A percentile compares a stretch with the other conserved stretches of the same genome.
These are phyloP conservation scores for Emmonsiellopsis sp. DNA, from an alignment of 2,329 filamentous ascomycete genomes.

Conservation along the genomic window DNA sequence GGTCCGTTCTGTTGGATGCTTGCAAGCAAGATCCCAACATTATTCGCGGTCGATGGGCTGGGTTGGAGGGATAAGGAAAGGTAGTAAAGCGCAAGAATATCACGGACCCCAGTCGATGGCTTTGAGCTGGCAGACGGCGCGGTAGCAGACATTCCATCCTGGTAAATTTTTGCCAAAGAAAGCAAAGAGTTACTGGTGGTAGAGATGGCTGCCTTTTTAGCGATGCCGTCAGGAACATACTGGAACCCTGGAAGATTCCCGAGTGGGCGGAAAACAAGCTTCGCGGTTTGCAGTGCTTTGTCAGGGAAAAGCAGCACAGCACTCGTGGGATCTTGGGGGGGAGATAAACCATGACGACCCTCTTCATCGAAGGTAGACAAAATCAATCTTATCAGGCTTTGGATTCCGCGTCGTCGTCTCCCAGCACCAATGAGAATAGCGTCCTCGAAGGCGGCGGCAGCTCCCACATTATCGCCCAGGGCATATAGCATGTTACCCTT, in stretches of 20 bases:
- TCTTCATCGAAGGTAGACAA: constrained; percentile 56
- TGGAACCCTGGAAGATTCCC: constrained; percentile 73
- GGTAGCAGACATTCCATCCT: constrained; percentile 82
- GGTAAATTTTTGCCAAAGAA: constrained; percentile 93
- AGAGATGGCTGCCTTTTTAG: constrained; percentile 71
- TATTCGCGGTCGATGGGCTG: constrained; percentile 95
- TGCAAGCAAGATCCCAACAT: constrained; percentile 93
- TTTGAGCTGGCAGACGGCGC: constrained; percentile 47
- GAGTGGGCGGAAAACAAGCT: constrained; percentile 66
- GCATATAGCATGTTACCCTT: constrained; percentile 98
- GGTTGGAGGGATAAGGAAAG: constrained; percentile 88
- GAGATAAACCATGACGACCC: constrained; percentile 24
- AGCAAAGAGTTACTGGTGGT: constrained; percentile 93
- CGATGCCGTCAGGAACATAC: constrained; percentile 59
- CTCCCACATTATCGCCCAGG: constrained; percentile 68
- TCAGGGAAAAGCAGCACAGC: constrained; percentile 77
- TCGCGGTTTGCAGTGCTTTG: constrained; percentile 71
- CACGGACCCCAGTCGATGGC: constrained; percentile 67
- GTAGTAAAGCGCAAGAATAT: constrained; percentile 92
- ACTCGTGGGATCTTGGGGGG: constrained; percentile 32
- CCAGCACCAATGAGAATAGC: constrained; percentile 83
- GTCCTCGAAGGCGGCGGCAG: constrained; percentile 86
- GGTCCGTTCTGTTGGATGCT: constrained; percentile 67
- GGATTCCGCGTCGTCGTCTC: constrained; percentile 58
- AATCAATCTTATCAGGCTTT: constrained; percentile 68